A percentile compares a stretch with the other conserved stretches of the same genome.
Evolutionary conservation across 306 rosid genomes (phyloP).

Genomic region (Rosa multiflora): DNA sequence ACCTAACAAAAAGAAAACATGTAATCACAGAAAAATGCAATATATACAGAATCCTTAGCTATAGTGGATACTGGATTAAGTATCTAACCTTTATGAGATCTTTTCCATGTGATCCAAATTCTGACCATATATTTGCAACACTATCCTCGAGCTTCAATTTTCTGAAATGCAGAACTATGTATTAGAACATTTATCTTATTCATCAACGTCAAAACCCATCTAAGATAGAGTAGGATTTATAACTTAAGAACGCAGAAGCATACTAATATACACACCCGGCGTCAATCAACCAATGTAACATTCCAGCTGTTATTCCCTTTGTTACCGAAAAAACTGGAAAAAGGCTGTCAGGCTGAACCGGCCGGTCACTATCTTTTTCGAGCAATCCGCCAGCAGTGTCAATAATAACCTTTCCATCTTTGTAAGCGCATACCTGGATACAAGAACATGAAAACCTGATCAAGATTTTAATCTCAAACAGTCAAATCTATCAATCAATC

Average conservation of each 20-base stretch:
- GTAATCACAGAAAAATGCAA: neutral
- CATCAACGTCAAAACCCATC: neutral
- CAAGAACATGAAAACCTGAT: constrained; percentile 18
- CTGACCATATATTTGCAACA: constrained; percentile 84
- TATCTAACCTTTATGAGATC: constrained; percentile 62
- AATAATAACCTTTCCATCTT: constrained; percentile 91
- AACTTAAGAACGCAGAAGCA: neutral
- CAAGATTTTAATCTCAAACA: neutral
- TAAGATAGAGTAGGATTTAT: neutral
- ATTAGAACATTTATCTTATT: neutral
- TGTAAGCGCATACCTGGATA: constrained; percentile 87
- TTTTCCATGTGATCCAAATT: constrained; percentile 74
- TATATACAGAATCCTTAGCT: constrained; percentile 11
- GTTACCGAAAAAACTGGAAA: constrained; percentile 91
- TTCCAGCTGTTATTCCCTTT: constrained; percentile 92
- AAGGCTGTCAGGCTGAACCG: constrained; percentile 89
- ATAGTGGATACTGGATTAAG: neutral
- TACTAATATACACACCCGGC: constrained; percentile 56
- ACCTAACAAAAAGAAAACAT: constrained; percentile 43
- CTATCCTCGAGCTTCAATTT: constrained; percentile 78
- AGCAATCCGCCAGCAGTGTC: constrained; percentile 98
- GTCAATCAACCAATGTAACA: constrained; percentile 96
- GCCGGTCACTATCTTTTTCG: constrained; percentile 72
- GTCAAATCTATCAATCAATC: neutral
- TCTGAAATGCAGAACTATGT: constrained; percentile 31